Percentiles rank a stretch among this genome's conserved stretches.
Evolutionary conservation across 257 asterid genomes (phyloP).

Genomic region (Petunia secreta): DNA sequence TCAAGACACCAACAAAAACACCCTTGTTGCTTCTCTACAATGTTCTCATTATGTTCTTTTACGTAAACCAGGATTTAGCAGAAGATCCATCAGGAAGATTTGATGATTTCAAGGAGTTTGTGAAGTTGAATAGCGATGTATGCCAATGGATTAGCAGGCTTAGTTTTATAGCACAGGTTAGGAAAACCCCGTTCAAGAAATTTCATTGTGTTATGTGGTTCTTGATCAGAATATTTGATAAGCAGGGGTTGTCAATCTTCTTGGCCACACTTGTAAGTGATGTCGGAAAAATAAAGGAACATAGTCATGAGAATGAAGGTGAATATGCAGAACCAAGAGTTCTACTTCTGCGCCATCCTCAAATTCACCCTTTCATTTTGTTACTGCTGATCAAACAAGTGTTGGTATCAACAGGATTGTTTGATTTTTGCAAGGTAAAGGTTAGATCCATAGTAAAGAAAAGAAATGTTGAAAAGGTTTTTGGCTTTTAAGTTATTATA

Average conservation of each 20-base stretch:
- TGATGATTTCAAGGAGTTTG: slow-evolving; percentile 47
- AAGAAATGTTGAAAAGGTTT: not conserved
- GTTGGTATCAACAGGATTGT: not conserved
- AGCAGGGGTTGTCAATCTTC: slow-evolving; percentile 56
- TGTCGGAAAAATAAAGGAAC: slow-evolving; percentile 25
- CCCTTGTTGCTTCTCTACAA: slow-evolving; percentile 3
- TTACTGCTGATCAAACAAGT: slow-evolving; percentile 28
- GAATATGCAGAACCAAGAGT: slow-evolving; percentile 30
- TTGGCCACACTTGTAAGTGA: slow-evolving; percentile 53
- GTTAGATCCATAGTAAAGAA: not conserved
- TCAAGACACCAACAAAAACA: not conserved
- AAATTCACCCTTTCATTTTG: slow-evolving; percentile 32
- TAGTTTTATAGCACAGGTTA: slow-evolving; percentile 54
- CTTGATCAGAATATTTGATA: not conserved
- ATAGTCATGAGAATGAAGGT: not conserved
- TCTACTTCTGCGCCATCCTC: slow-evolving; percentile 38
- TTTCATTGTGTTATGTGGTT: not conserved
- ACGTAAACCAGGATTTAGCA: slow-evolving; percentile 46
- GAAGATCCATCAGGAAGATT: slow-evolving; percentile 46
- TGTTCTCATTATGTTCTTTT: not conserved
- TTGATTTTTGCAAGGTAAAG: not conserved
- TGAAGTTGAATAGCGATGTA: slow-evolving; percentile 35
- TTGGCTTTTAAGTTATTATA: not conserved
- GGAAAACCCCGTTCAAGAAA: not conserved
- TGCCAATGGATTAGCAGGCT: slow-evolving; percentile 45